Evolutionary conservation across 208 protist genomes (phyloP).

Genomic region (Wallacemonas collosoma): DNA sequence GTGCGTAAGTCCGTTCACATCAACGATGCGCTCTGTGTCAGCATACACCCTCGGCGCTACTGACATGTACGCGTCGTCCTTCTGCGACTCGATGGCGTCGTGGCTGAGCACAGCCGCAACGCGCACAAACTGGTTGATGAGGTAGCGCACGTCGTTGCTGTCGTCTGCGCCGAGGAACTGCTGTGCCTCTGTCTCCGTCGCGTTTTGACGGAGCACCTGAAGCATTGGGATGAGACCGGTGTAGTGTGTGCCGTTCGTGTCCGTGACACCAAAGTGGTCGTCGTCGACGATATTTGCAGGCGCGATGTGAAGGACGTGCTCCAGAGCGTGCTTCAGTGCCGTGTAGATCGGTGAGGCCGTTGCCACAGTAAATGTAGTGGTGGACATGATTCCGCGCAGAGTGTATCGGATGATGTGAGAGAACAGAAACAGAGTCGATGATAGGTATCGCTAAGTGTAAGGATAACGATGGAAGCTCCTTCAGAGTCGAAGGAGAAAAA

Average conservation of each 20-base stretch:
- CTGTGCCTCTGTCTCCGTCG: slow-evolving; percentile 23
- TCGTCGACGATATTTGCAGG: background rate
- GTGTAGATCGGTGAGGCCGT: slow-evolving; percentile 31
- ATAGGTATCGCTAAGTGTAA: too few species aligned
- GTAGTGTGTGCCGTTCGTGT: slow-evolving; percentile 26
- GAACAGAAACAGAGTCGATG: too few species aligned
- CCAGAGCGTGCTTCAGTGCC: slow-evolving; percentile 35
- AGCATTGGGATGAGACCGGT: slow-evolving; percentile 34
- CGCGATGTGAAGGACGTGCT: slow-evolving; percentile 21
- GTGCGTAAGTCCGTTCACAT: slow-evolving; percentile 24
- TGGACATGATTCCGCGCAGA: background rate
- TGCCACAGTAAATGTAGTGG: background rate
- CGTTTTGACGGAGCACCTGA: slow-evolving; percentile 33
- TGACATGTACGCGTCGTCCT: slow-evolving; percentile 19
- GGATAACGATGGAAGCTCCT: too few species aligned
- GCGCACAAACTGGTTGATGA: slow-evolving; percentile 47
- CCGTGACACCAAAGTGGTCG: slow-evolving; percentile 29
- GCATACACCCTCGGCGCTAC: slow-evolving; percentile 43
- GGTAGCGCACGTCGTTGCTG: slow-evolving; percentile 16
- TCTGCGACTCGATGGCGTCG: slow-evolving; percentile 20
- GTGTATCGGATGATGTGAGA: background rate
- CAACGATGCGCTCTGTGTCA: slow-evolving; percentile 53
- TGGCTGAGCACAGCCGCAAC: slow-evolving; percentile 28
- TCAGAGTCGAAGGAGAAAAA: too few species aligned
- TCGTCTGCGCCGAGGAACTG: slow-evolving; percentile 36